Evolutionary conservation across 208 protist genomes (phyloP).

Genomic region (Strigomonas culicis): DNA sequence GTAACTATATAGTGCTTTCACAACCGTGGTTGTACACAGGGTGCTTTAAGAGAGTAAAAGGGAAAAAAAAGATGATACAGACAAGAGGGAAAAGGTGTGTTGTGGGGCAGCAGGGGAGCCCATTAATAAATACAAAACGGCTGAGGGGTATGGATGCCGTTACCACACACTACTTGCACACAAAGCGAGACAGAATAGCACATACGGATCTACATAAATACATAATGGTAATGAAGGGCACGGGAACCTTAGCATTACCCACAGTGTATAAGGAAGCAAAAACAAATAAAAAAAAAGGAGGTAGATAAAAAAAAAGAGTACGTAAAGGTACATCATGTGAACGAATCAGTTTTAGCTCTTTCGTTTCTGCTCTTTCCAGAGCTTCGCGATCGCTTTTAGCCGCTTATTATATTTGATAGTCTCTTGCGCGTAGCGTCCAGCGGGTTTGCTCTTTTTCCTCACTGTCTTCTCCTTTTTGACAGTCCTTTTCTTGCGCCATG

Average conservation of each 20-base stretch:
- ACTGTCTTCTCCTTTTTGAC: neutral
- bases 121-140: too few species aligned
- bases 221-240: too few species aligned
- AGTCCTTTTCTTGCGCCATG: neutral
- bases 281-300: neutral
- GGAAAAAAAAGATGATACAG: neutral
- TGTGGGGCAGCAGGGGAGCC: too few species aligned
- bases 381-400: slow-evolving; percentile 71
- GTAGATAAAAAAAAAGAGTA: slow-evolving; percentile 3
- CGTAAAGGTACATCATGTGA: neutral
- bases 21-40: too few species aligned
- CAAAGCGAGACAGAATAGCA: too few species aligned
- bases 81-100: neutral
- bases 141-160: too few species aligned
- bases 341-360: neutral
- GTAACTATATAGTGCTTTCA: too few species aligned
- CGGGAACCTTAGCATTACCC: too few species aligned
- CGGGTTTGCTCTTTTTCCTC: neutral
- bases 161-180: too few species aligned
- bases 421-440: slow-evolving; percentile 31
- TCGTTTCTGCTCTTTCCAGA: slow-evolving; percentile 65
- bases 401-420: slow-evolving; percentile 86
- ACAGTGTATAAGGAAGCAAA: too few species aligned
- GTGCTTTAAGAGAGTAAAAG: neutral
- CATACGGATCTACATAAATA: neutral